Conservation (phyloP, 805 yeast genomes). For the Saccharomycopsis sp. region DNA sequence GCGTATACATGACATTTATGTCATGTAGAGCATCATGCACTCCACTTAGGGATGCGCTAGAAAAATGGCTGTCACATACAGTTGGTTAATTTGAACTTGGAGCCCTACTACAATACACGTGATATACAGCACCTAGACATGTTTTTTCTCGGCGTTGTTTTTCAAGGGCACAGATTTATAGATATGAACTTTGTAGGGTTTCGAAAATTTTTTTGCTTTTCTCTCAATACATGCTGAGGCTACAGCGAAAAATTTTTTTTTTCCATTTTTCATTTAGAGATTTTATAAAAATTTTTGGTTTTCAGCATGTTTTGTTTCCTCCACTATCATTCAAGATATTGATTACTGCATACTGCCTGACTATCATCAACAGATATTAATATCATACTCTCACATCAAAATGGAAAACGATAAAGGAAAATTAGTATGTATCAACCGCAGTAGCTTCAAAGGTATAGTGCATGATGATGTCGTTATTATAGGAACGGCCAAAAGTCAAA, state of each 20-base stretch:
- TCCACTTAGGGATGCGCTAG: no score
- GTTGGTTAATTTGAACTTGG: no score
- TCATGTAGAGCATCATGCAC: no score
- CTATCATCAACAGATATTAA: background rate
- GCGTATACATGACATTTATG: no score
- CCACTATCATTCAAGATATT: background rate
- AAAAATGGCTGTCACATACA: no score
- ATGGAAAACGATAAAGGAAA: slow-evolving; percentile 99
- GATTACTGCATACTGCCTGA: background rate
- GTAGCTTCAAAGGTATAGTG: background rate
- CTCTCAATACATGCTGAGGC: background rate
- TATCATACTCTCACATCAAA: slow-evolving; percentile 36
- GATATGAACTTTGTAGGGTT: no score
- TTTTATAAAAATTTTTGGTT: background rate
- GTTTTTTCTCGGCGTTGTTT: no score
- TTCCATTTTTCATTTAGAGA: background rate
- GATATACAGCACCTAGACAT: no score
- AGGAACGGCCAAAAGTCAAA: background rate
- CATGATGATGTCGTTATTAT: background rate
- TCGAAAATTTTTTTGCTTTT: background rate
- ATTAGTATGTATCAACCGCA: slow-evolving; percentile 64
- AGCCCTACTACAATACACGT: no score
- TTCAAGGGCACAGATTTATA: no score
- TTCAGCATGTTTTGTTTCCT: background rate
- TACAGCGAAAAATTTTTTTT: background rate